phyloP scores from a whole-genome alignment of 2,329 filamentous ascomycete species.

The Talaromyces rugulosus region DNA sequence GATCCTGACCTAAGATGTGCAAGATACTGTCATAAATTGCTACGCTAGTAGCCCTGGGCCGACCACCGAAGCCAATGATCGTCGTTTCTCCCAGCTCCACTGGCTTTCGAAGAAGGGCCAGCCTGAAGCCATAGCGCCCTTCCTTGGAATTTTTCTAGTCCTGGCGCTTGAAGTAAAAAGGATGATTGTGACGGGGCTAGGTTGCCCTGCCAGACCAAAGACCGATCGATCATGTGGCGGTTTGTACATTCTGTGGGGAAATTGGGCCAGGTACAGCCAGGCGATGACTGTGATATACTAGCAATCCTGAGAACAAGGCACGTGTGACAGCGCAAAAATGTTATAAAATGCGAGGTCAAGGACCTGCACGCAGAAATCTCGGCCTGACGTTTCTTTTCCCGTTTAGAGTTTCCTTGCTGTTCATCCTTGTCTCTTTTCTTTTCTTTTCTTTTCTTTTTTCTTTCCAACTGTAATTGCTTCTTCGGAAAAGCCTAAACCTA shows the following conservation, averaged over 20 bases:
- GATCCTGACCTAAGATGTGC: background rate
- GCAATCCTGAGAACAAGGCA: slow-evolving; percentile 1
- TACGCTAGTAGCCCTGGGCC: slow-evolving; percentile 8
- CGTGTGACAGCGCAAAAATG: slow-evolving; percentile 7
- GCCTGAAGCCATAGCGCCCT: background rate
- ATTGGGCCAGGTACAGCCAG: slow-evolving; percentile 8
- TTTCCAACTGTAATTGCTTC: background rate
- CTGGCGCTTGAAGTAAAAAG: background rate
- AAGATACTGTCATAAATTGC: slow-evolving; percentile 5
- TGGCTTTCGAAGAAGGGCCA: background rate
- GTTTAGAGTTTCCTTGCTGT: slow-evolving; percentile 2
- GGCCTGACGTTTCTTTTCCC: background rate
- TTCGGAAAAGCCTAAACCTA: background rate
- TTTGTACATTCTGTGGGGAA: slow-evolving; percentile 15
- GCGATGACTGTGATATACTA: slow-evolving; percentile 7
- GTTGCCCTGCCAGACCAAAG: slow-evolving; percentile 5
- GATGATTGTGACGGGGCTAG: background rate
- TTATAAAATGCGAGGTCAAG: slow-evolving; percentile 5
- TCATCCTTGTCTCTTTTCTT: slow-evolving; percentile 3
- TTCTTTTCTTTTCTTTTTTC: slow-evolving; percentile 4
- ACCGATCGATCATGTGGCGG: slow-evolving; percentile 15
- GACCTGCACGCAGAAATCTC: background rate
- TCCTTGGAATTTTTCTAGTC: background rate
- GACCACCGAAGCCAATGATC: slow-evolving; percentile 6
- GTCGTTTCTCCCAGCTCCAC: slow-evolving; percentile 3